These are phyloP conservation scores for Apiospora aurea DNA, from an alignment of 2,329 filamentous ascomycete species.

Conservation along the genomic window DNA sequence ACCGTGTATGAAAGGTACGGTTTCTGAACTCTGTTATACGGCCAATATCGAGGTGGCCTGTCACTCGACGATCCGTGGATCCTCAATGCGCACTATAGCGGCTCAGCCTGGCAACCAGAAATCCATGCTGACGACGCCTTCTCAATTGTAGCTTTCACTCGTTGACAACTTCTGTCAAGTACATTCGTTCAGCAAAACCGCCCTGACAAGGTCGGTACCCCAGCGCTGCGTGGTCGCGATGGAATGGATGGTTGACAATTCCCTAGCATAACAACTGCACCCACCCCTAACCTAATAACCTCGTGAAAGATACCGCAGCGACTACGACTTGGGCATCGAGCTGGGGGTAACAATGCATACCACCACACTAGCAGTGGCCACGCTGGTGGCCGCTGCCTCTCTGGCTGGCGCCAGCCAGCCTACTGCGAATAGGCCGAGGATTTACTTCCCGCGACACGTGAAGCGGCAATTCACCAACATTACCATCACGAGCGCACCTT, in stretches of 20 bases:
- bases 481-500: slow-evolving; percentile 40
- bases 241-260: not conserved
- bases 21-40: not conserved
- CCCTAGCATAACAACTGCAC: slow-evolving; percentile 10
- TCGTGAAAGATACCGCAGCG: slow-evolving; percentile 27
- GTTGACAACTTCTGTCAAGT: slow-evolving; percentile 47
- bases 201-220: slow-evolving; percentile 46
- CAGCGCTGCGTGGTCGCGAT: slow-evolving; percentile 29
- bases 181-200: slow-evolving; percentile 51
- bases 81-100: slow-evolving; percentile 28
- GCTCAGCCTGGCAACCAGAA: slow-evolving; percentile 23
- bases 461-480: slow-evolving; percentile 48
- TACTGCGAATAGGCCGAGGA: slow-evolving; percentile 46
- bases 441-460: slow-evolving; percentile 52
- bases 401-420: slow-evolving; percentile 40
- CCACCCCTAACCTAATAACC: slow-evolving; percentile 31
- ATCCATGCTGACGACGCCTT: slow-evolving; percentile 19
- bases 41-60: slow-evolving; percentile 26
- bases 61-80: slow-evolving; percentile 36
- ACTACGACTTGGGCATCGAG: not conserved
- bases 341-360: slow-evolving; percentile 40
- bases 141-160: slow-evolving; percentile 9
- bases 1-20: slow-evolving; percentile 24
- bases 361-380: slow-evolving; percentile 42
- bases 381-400: slow-evolving; percentile 47